Percentiles rank a stretch among this genome's conserved stretches.
Conservation (phyloP, 306 rosid genomes). For the Prunus davidiana region DNA sequence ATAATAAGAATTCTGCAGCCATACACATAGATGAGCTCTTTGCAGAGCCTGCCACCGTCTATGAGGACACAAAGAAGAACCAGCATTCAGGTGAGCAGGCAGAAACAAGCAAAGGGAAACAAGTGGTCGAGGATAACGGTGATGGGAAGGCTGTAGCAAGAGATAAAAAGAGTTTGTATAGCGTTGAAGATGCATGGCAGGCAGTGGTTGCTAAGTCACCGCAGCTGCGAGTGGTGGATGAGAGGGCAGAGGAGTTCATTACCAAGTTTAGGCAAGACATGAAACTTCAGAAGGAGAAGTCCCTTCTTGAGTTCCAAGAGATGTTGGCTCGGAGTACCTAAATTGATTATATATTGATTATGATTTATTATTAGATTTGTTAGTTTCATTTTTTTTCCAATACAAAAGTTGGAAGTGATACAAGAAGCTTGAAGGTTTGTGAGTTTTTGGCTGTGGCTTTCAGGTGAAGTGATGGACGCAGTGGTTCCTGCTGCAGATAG, state of each 20-base stretch:
- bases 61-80: neutral
- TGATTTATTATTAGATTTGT: neutral
- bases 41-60: conserved; percentile 12
- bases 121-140: neutral
- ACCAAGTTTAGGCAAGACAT: conserved; percentile 49
- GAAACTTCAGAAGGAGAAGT: conserved; percentile 51
- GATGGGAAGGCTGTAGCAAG: neutral
- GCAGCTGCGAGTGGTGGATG: conserved; percentile 45
- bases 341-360: neutral
- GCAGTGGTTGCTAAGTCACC: conserved; percentile 54
- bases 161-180: conserved; percentile 13
- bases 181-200: conserved; percentile 53
- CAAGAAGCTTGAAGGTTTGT: neutral
- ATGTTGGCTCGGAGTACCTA: conserved; percentile 41
- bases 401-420: neutral
- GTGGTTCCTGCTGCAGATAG: neutral
- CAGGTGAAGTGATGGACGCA: neutral
- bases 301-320: conserved; percentile 41
- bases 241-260: conserved; percentile 69
- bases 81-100: conserved; percentile 14
- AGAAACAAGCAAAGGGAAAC: conserved; percentile 39
- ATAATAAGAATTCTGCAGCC: conserved; percentile 29
- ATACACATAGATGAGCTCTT: conserved; percentile 63
- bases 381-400: neutral
- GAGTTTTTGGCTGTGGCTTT: neutral